Percentiles rank a stretch among this genome's conserved stretches.
phyloP scores from a whole-genome alignment of 352 stramenopile species.

The Pythium apleroticum region DNA sequence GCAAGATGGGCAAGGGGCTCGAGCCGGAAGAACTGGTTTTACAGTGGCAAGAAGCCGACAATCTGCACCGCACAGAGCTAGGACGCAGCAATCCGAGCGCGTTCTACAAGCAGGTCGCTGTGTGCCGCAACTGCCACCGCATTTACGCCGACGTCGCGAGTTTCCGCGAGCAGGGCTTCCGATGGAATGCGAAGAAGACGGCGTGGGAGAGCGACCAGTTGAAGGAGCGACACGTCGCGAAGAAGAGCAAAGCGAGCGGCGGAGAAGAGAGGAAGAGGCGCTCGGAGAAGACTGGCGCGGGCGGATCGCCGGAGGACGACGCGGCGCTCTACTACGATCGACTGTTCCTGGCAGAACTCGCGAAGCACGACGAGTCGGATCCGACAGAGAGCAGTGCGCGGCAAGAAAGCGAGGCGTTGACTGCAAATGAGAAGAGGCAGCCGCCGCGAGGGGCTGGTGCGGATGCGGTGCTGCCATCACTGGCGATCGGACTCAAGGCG shows the following conservation, averaged over 20 bases:
- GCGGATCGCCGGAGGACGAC: conserved; percentile 20
- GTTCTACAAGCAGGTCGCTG: conserved; percentile 78
- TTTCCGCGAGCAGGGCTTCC: conserved; percentile 54
- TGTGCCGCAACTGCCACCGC: conserved; percentile 74
- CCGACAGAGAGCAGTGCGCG: conserved; percentile 8
- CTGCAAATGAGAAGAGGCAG: background rate
- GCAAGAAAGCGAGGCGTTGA: background rate
- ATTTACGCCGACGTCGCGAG: conserved; percentile 63
- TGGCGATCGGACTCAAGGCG: background rate
- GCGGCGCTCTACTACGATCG: conserved; percentile 24
- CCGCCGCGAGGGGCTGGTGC: background rate
- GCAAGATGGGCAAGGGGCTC: background rate
- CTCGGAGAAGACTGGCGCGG: background rate
- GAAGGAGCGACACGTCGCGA: background rate
- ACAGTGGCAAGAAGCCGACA: conserved; percentile 69
- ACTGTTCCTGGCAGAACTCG: conserved; percentile 68
- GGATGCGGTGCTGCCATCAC: background rate
- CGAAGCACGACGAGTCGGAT: conserved; percentile 38
- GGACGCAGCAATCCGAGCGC: conserved; percentile 59
- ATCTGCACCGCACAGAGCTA: conserved; percentile 58
- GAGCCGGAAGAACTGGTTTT: conserved; percentile 31
- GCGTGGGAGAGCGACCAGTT: conserved; percentile 15
- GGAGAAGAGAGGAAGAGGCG: conserved; percentile 12
- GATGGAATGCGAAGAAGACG: conserved; percentile 14
- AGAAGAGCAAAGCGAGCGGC: background rate